Evolutionary conservation across 1,139 yeast species (phyloP), one percentile per base, ranked within the genome.

Genomic region (Blastobotrys ciferrii): DNA sequence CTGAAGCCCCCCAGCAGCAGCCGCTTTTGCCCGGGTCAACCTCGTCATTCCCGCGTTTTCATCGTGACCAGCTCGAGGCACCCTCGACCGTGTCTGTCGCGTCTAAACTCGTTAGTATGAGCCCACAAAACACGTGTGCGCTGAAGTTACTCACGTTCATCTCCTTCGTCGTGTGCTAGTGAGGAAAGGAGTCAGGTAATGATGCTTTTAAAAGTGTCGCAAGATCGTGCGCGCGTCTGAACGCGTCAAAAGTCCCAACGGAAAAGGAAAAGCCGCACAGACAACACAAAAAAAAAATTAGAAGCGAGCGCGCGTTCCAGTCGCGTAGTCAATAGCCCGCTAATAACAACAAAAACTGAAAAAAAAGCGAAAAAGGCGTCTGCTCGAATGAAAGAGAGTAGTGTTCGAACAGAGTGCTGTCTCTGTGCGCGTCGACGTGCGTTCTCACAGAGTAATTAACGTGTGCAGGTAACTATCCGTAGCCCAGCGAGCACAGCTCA

Each of bases 11-110:
- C 46, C 46, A 12, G 41, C 40, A 6, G 51, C 49, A 11, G 53
- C 53, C 2, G 53, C 50, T 32, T 47, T 50, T 23, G 53, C 48
- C 17, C 53, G 46, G 23, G 53, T 50, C 12, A 50, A 18, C 36
- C 51, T 32, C 6, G 28, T 47, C 15, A 46, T 25, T 11, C 43
- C 45, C 20, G 49, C 46, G 39, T 50, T 50, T 33, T 50, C 53
- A 42, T 50, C 53, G 13, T 50, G 46, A 30, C 49, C 40, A 7
- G n/a, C 19, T 11, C 25, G 43, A 15, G 44, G 42, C 31, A 46
- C 31, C 30, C 52, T 36, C 43, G 50, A 46, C 18, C 53, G 41
- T 12, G 53, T 50, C 32, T 44, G 48, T 20, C 53, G 47, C 39
- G 48, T 36, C 35, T 32, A 35, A n/a, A 32, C 11, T 20, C 7